These are phyloP conservation scores for Emericellopsis cladophorae DNA, from an alignment of 2,329 filamentous ascomycete genomes.

Conservation along the genomic window DNA sequence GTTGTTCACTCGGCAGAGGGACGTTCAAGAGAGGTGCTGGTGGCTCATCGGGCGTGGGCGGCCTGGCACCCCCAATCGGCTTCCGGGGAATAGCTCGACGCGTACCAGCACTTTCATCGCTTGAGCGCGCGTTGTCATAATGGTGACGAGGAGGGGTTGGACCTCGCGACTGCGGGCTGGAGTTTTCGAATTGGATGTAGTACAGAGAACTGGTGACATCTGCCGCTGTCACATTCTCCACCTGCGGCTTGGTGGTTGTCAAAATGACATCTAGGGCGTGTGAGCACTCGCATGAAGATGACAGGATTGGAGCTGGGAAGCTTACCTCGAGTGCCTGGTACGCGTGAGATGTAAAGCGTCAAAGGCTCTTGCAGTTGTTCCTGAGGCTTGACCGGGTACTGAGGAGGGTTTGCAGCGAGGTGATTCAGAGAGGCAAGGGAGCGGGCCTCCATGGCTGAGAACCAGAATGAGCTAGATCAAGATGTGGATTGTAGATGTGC, in stretches of 20 bases:
- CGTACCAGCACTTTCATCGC: conserved; percentile 25
- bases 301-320: conserved; percentile 4
- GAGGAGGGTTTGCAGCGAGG: conserved; percentile 75
- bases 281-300: not conserved
- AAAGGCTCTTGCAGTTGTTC: conserved; percentile 58
- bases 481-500: not conserved
- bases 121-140: not conserved
- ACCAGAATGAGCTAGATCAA: not conserved
- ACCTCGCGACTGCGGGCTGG: conserved; percentile 21
- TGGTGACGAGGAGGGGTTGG: not conserved
- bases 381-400: conserved; percentile 68
- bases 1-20: not conserved
- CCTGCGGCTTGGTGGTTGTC: conserved; percentile 76
- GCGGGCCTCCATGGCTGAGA: conserved; percentile 55
- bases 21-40: not conserved
- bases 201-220: conserved; percentile 84
- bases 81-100: conserved; percentile 37
- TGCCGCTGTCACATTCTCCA: conserved; percentile 77
- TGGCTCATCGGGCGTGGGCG: conserved; percentile 13
- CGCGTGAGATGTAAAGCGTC: conserved; percentile 81
- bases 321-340: conserved; percentile 79
- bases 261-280: conserved; percentile 66
- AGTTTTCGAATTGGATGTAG: conserved; percentile 59
- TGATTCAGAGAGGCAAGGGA: conserved; percentile 71
- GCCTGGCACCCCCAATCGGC: conserved; percentile 27